Conservation (phyloP, 2,329 filamentous ascomycete species). For the Paraphoma sp. region DNA sequence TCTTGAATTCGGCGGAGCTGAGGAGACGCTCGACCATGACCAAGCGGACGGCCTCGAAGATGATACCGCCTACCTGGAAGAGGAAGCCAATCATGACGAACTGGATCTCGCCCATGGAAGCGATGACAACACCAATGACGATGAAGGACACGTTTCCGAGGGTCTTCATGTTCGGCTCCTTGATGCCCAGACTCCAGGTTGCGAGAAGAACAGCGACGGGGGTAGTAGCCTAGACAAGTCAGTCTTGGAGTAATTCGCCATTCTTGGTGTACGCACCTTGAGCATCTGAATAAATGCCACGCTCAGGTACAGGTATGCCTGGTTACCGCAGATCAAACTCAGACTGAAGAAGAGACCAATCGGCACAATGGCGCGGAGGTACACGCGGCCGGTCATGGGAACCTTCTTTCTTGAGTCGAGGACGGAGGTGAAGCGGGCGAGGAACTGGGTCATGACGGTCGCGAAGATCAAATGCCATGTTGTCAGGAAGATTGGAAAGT, state of each 20-base stretch:
- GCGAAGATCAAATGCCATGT: conserved; percentile 96
- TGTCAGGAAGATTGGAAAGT: conserved; percentile 69
- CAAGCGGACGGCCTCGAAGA: conserved; percentile 82
- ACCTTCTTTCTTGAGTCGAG: conserved; percentile 95
- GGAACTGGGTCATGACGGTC: conserved; percentile 90
- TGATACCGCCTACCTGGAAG: conserved; percentile 78
- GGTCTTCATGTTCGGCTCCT: conserved; percentile 82
- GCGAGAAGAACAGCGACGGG: conserved; percentile 91
- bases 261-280: conserved; percentile 68
- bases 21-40: conserved; percentile 85
- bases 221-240: conserved; percentile 75
- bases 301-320: conserved; percentile 93
- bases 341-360: conserved; percentile 96
- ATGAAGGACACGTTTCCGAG: conserved; percentile 95
- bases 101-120: conserved; percentile 93
- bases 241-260: neutral
- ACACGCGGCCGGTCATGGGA: conserved; percentile 95
- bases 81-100: conserved; percentile 83
- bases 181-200: conserved; percentile 85
- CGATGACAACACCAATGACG: conserved; percentile 91
- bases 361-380: conserved; percentile 90
- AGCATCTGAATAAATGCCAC: conserved; percentile 99
- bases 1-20: conserved; percentile 85
- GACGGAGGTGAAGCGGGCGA: conserved; percentile 86
- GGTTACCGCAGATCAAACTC: conserved; percentile 94